These are phyloP conservation scores for Pilobolus umbonatus DNA, from an alignment of 192 early-diverging fungal genomes.

Conservation along the genomic window DNA sequence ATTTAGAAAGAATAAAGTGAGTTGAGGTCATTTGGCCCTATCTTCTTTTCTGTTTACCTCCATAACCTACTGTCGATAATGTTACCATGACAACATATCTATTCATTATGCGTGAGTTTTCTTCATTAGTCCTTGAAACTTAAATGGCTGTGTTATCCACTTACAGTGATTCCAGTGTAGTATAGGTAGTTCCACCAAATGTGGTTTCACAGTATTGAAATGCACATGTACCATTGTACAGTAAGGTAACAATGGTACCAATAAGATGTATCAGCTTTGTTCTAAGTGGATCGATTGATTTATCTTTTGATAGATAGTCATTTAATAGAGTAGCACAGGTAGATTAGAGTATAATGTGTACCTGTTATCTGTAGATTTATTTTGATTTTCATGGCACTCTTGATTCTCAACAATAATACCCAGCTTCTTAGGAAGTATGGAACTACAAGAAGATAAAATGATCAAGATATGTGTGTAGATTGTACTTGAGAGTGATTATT, in stretches of 20 bases:
- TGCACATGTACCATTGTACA: conserved; percentile 54
- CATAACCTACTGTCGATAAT: conserved; percentile 64
- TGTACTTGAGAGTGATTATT: conserved; percentile 20
- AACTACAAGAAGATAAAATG: conserved; percentile 14
- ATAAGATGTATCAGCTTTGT: conserved; percentile 51
- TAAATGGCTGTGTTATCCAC: not conserved
- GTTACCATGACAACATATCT: conserved; percentile 61
- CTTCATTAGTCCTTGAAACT: not conserved
- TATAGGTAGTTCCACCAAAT: conserved; percentile 30
- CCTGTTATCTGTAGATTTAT: conserved; percentile 42
- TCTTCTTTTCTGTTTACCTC: conserved; percentile 18
- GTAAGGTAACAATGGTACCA: conserved; percentile 41
- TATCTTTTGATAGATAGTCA: conserved; percentile 24
- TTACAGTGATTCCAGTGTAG: conserved; percentile 22
- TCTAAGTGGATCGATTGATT: conserved; percentile 43
- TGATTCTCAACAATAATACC: conserved; percentile 46
- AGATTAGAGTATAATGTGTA: not conserved
- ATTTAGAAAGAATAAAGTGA: not conserved
- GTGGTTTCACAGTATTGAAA: conserved; percentile 56
- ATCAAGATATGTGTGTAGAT: conserved; percentile 24
- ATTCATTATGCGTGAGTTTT: too few species aligned
- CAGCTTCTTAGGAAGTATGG: conserved; percentile 59
- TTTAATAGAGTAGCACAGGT: not conserved
- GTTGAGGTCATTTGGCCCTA: not conserved
- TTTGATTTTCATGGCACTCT: conserved; percentile 50